Conservation (phyloP, 2,329 filamentous ascomycete species). For the Acrodontium crateriforme region DNA sequence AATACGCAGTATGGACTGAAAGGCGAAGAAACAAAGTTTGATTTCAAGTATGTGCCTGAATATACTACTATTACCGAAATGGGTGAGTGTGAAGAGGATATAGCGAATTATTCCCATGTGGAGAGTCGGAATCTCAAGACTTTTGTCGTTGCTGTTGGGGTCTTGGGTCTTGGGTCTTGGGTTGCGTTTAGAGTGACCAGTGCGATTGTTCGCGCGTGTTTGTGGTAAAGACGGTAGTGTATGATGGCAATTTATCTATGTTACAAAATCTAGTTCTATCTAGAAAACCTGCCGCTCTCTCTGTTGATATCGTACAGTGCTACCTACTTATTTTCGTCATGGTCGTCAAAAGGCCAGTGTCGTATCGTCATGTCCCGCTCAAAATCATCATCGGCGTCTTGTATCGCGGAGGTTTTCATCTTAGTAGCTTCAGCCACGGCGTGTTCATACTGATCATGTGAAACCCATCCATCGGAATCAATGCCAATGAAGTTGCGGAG, state of each 20-base stretch:
- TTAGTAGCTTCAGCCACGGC: slow-evolving; percentile 8
- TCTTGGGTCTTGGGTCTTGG: slow-evolving; percentile 10
- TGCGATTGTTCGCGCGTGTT: slow-evolving; percentile 7
- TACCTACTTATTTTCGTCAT: slow-evolving; percentile 16
- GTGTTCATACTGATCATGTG: slow-evolving; percentile 10
- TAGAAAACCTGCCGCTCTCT: too few relatives aligned
- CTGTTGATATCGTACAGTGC: too few relatives aligned
- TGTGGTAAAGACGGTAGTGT: too few relatives aligned
- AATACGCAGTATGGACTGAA: slow-evolving; percentile 50
- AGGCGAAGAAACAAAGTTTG: slow-evolving; percentile 47
- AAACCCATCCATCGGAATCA: slow-evolving; percentile 13
- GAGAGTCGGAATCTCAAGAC: slow-evolving; percentile 36
- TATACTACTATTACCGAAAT: slow-evolving; percentile 37
- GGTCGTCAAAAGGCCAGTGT: slow-evolving; percentile 17
- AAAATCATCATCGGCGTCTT: slow-evolving; percentile 7
- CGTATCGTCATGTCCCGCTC: slow-evolving; percentile 7
- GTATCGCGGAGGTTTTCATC: slow-evolving; percentile 14
- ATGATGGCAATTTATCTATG: too few relatives aligned
- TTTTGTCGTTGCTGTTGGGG: slow-evolving; percentile 26
- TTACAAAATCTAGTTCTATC: too few relatives aligned
- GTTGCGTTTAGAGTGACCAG: slow-evolving; percentile 10
- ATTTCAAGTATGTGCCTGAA: slow-evolving; percentile 57
- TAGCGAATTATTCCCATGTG: slow-evolving; percentile 24
- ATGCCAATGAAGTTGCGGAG: slow-evolving; percentile 9
- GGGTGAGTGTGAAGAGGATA: slow-evolving; percentile 28